phyloP scores from a whole-genome alignment of 345 rosid genomes.

The Citrus maxima region DNA sequence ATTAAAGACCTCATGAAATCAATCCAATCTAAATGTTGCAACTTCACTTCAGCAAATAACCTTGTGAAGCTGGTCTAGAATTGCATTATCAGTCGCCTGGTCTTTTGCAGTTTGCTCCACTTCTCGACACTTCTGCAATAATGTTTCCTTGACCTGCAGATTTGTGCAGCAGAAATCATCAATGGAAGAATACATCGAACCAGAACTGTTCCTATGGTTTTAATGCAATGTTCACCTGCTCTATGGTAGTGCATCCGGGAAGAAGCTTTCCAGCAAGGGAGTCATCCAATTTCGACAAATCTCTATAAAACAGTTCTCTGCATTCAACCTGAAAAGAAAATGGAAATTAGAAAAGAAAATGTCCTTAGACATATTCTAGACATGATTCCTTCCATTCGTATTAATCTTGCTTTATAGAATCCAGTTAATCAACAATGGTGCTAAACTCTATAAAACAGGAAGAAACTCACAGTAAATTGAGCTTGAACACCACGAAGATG shows the following conservation, averaged over 20 bases:
- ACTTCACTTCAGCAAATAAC: slow-evolving; percentile 30
- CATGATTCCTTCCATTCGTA: not conserved
- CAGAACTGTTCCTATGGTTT: slow-evolving; percentile 5
- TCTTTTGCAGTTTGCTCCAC: slow-evolving; percentile 77
- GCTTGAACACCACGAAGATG: slow-evolving; percentile 77
- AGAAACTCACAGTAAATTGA: slow-evolving; percentile 76
- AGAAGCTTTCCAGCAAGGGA: slow-evolving; percentile 81
- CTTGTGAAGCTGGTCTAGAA: slow-evolving; percentile 84
- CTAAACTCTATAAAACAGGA: slow-evolving; percentile 8
- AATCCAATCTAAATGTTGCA: slow-evolving; percentile 9
- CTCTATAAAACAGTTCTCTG: slow-evolving; percentile 83
- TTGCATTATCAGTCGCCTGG: slow-evolving; percentile 91
- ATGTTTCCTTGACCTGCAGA: slow-evolving; percentile 68
- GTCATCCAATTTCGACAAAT: slow-evolving; percentile 71
- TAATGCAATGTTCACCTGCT: slow-evolving; percentile 46
- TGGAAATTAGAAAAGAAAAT: not conserved
- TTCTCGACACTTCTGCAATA: slow-evolving; percentile 69
- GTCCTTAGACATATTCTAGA: not conserved
- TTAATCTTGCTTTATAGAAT: not conserved
- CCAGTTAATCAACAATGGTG: not conserved
- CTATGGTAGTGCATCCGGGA: slow-evolving; percentile 73
- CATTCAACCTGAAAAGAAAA: slow-evolving; percentile 63
- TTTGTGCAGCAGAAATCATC: slow-evolving; percentile 13
- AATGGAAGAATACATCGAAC: not conserved
- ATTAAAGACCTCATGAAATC: not conserved